A percentile compares a stretch with the other conserved stretches of the same genome.
phyloP scores from a whole-genome alignment of 495 filamentous ascomycete genomes.

The Podospora fimiseda region DNA sequence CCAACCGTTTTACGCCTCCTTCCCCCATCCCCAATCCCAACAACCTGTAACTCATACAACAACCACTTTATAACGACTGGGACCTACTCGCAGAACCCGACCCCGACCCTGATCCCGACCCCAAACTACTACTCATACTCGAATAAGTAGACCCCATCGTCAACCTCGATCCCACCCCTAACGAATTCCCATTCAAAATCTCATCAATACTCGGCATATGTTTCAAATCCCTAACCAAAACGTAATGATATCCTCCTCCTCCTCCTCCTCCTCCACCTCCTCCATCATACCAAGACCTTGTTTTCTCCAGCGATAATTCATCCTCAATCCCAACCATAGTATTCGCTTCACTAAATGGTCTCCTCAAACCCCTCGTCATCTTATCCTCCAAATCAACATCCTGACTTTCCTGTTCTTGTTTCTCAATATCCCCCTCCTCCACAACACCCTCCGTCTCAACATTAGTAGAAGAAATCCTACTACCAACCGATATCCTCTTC shows the following conservation, averaged over 20 bases:
- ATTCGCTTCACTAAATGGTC: not conserved
- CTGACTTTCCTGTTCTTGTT: not conserved
- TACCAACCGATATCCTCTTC: slow-evolving; percentile 14
- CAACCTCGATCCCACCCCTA: too few relatives aligned
- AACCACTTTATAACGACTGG: not conserved
- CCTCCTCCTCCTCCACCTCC: not conserved
- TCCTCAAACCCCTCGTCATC: not conserved
- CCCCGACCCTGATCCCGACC: too few relatives aligned
- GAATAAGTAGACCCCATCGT: not conserved
- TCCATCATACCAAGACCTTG: too few relatives aligned
- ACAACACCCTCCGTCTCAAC: not conserved
- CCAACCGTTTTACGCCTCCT: not conserved
- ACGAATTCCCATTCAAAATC: too few relatives aligned
- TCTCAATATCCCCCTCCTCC: not conserved
- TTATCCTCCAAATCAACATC: slow-evolving; percentile 1
- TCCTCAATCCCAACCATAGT: not conserved
- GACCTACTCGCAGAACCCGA: not conserved
- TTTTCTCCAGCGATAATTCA: too few relatives aligned
- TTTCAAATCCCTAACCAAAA: not conserved
- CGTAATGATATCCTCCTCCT: not conserved
- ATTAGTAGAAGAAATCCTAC: slow-evolving; percentile 11
- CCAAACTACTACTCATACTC: not conserved
- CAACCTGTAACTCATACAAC: not conserved
- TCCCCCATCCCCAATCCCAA: not conserved
- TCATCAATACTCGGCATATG: slow-evolving; percentile 12